phyloP scores from a whole-genome alignment of 2,329 filamentous ascomycete species.

The Acrodontium crateriforme region DNA sequence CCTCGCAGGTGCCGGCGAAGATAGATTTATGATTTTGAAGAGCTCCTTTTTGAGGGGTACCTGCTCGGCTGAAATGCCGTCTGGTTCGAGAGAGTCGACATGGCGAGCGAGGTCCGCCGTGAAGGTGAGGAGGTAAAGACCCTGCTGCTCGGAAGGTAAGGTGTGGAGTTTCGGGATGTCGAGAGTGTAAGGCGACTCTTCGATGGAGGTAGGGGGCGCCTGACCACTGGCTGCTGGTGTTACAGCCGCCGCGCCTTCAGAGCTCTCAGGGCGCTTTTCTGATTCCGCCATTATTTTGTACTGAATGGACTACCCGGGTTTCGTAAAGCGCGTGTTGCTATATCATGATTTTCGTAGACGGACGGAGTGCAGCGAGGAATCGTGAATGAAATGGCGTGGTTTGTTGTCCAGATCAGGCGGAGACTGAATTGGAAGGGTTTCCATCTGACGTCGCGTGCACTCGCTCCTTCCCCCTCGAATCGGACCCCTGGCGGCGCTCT shows the following conservation, averaged over 20 bases:
- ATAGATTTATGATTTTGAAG: constrained; percentile 77
- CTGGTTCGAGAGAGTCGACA: constrained; percentile 57
- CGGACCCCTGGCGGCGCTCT: too few species aligned
- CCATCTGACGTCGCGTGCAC: too few species aligned
- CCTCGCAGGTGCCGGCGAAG: constrained; percentile 68
- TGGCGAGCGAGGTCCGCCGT: constrained; percentile 71
- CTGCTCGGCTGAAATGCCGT: constrained; percentile 79
- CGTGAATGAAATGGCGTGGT: too few species aligned
- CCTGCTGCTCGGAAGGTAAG: constrained; percentile 86
- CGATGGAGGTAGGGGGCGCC: constrained; percentile 1
- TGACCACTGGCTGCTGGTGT: constrained; percentile 9
- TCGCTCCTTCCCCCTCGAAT: too few species aligned
- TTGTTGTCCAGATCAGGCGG: too few species aligned
- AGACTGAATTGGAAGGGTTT: too few species aligned
- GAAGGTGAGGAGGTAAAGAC: constrained; percentile 83
- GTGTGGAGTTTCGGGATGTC: constrained; percentile 80
- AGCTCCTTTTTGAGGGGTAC: constrained; percentile 87
- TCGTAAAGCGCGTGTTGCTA: too few species aligned
- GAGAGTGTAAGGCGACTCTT: constrained; percentile 43
- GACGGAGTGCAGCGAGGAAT: too few species aligned
- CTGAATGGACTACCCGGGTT: too few species aligned
- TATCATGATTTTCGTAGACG: too few species aligned
- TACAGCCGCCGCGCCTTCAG: constrained; percentile 2
- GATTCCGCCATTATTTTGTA: constrained; percentile 5
- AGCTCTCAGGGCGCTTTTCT: constrained; percentile 1